Evolutionary conservation across 176 grass and related monocot genomes (phyloP), one percentile per base, ranked within the genome.

Genomic region (Rhynchospora tenuis): DNA sequence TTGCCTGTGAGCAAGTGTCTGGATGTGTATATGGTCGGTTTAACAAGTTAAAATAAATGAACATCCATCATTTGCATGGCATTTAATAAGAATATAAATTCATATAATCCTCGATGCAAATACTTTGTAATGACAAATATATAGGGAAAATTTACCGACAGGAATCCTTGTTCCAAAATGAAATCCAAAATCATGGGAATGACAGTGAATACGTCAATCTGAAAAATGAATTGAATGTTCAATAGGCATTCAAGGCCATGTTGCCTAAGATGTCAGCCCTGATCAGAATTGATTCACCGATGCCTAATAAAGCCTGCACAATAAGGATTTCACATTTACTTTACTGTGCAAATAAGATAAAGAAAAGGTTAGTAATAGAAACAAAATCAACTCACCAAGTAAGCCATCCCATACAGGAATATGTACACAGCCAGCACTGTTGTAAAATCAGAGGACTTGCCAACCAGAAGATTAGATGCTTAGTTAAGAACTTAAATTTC

Each of bases 201-300:
- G 81, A 92, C 90, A 83, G 92, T 94, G 90, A 97, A 94, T 62
- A 92, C 68, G 88, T 92, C 94, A 79, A 97, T 97, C 81, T 97
- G 94, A 73, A 97, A 92, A 84, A 97, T 92, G 84, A 97, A 97
- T 16, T 97, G 90, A 15, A 92, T 91, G 81, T 97, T 97, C 78
- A 97, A 82, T 59, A 92, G 11, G 90, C 48, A 13, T 86, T 87
- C 71, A 97, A 26, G 20, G 94, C 88, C 67, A 66, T 82, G 56
- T 97, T 97, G 81, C 88, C 83, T 85, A 94, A 86, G 87, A 97
- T 73, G 76, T 91, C 52, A 3, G 90, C 94, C 84, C 92, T 89
- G 59, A 50, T 90, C 79, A 91, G 85, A 89, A 97, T 94, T 22
- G 90, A 85, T 89, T 89, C 88, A 60, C 94, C 94, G 86, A 97